phyloP scores from a whole-genome alignment of 331 rosid genomes.

The Pyracantha coccinea region DNA sequence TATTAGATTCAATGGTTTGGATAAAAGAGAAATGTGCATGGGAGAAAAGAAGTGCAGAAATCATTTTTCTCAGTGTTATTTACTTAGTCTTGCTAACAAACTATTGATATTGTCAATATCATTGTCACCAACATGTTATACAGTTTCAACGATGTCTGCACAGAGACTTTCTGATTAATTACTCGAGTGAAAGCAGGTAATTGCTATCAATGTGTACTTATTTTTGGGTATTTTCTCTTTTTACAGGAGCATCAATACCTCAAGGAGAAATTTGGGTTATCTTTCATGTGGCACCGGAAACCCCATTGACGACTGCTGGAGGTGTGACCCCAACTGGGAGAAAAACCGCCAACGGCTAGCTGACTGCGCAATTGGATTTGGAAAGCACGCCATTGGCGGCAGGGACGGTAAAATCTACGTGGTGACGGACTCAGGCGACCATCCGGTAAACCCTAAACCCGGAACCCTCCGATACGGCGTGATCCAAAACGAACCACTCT shows the following conservation, averaged over 20 bases:
- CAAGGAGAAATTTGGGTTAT: slow-evolving; percentile 56
- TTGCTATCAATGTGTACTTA: background rate
- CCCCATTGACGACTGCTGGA: slow-evolving; percentile 97
- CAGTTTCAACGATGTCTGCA: no score
- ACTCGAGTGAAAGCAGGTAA: background rate
- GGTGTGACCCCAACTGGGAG: slow-evolving; percentile 76
- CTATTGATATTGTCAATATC: no score
- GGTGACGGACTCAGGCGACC: slow-evolving; percentile 62
- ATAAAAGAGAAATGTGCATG: no score
- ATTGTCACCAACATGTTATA: no score
- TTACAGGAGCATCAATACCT: slow-evolving; percentile 68
- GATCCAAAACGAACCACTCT: slow-evolving; percentile 67
- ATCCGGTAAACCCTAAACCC: slow-evolving; percentile 69
- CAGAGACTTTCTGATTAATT: background rate
- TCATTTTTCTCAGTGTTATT: no score
- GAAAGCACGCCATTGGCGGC: slow-evolving; percentile 78
- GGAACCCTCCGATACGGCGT: slow-evolving; percentile 73
- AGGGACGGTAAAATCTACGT: slow-evolving; percentile 65
- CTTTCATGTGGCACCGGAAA: slow-evolving; percentile 71
- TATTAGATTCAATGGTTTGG: no score
- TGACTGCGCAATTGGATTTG: slow-evolving; percentile 79
- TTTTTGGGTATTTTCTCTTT: background rate
- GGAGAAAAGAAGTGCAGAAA: no score
- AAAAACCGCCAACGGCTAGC: slow-evolving; percentile 61
- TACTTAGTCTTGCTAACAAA: no score